Conservation (phyloP, 192 early-diverging fungal species). For the Dissophora globulifera region DNA sequence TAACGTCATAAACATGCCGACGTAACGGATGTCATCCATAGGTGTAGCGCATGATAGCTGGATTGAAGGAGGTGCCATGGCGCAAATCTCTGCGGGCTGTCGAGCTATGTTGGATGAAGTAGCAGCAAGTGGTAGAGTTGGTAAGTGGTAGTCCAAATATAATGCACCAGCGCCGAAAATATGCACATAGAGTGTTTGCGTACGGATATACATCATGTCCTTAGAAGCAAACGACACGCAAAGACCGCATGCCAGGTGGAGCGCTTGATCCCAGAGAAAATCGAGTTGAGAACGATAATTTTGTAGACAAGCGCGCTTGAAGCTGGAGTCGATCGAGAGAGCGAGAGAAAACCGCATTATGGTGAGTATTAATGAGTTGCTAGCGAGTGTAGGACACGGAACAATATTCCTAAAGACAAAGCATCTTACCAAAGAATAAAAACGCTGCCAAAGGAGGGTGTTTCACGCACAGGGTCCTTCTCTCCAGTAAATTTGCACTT, state of each 20-base stretch:
- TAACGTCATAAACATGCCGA: constrained; percentile 66
- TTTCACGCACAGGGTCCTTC: constrained; percentile 55
- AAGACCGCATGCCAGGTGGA: constrained; percentile 64
- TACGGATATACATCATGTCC: constrained; percentile 62
- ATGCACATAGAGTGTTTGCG: constrained; percentile 19
- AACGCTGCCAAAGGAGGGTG: constrained; percentile 50
- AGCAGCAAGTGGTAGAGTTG: neutral
- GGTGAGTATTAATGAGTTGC: too few relatives aligned
- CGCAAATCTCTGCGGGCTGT: constrained; percentile 55
- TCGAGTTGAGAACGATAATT: constrained; percentile 55
- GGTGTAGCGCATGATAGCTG: constrained; percentile 40
- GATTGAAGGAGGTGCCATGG: constrained; percentile 49
- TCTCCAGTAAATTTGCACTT: constrained; percentile 32
- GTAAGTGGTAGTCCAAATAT: too few relatives aligned
- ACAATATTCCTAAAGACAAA: too few relatives aligned
- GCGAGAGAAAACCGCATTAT: too few relatives aligned
- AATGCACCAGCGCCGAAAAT: too few relatives aligned
- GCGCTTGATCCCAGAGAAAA: constrained; percentile 61
- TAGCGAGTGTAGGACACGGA: too few relatives aligned
- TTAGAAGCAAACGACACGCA: constrained; percentile 61
- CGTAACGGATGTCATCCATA: constrained; percentile 28
- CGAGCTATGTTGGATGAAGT: constrained; percentile 9
- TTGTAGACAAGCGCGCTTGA: constrained; percentile 57
- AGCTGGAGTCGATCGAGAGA: too few relatives aligned
- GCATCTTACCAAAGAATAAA: constrained; percentile 36